Evolutionary conservation across 2,329 filamentous ascomycete species (phyloP).

Genomic region (Colletotrichum liriopes): DNA sequence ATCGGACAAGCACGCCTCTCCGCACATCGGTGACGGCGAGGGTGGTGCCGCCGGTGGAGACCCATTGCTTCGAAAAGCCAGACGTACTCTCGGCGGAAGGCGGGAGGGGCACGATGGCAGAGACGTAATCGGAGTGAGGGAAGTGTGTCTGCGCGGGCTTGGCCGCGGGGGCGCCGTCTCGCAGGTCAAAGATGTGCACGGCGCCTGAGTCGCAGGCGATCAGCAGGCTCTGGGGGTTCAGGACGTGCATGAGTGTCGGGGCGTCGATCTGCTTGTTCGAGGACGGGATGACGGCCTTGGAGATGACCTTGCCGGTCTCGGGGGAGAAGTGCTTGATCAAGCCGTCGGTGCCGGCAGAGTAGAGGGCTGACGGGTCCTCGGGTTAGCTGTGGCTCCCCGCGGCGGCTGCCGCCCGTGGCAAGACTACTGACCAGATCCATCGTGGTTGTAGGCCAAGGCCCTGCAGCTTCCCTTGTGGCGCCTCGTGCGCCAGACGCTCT

Average conservation of each 20-base stretch:
- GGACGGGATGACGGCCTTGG: conserved; percentile 85
- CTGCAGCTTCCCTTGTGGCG: conserved; percentile 96
- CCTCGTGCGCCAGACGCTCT: conserved; percentile 87
- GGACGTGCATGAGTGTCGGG: conserved; percentile 85
- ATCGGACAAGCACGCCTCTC: conserved; percentile 87
- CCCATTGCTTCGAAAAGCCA: conserved; percentile 94
- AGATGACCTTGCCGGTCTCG: conserved; percentile 76
- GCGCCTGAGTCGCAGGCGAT: conserved; percentile 92
- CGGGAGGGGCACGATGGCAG: conserved; percentile 87
- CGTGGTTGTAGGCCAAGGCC: conserved; percentile 82
- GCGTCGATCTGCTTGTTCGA: conserved; percentile 72
- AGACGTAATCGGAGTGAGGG: conserved; percentile 94
- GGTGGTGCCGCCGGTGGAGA: conserved; percentile 93
- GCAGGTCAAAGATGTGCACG: conserved; percentile 89
- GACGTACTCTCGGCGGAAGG: conserved; percentile 86
- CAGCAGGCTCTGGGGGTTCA: conserved; percentile 90
- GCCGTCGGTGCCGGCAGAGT: conserved; percentile 75
- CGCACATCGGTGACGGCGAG: conserved; percentile 91
- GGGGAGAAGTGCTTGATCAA: conserved; percentile 73
- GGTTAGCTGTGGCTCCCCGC: conserved; percentile 38
- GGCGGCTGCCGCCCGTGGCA: neutral
- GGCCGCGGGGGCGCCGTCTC: conserved; percentile 70
- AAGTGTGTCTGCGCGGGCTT: conserved; percentile 85
- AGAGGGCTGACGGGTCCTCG: conserved; percentile 63
- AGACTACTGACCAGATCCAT: conserved; percentile 79